Conservation (phyloP, 202 grass and related monocot species). For the Schoenoplectus triqueter region DNA sequence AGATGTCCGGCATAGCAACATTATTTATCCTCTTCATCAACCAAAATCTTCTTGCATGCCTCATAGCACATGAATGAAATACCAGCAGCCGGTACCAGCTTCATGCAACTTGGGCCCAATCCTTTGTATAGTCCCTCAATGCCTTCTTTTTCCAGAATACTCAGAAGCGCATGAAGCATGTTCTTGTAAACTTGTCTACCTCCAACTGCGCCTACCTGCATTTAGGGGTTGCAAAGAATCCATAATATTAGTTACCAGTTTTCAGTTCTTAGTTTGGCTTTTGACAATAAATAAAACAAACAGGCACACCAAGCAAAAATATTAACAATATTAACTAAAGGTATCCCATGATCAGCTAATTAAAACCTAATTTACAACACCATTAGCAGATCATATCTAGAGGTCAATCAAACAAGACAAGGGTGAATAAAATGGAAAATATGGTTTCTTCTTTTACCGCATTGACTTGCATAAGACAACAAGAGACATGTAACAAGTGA, state of each 20-base stretch:
- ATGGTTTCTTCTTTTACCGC: too few relatives aligned
- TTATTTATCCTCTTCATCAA: constrained; percentile 67
- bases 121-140: constrained; percentile 83
- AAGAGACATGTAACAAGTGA: too few relatives aligned
- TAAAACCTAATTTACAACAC: not conserved
- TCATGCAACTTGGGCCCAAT: constrained; percentile 87
- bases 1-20: not conserved
- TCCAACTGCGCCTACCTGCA: constrained; percentile 87
- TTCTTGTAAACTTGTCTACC: constrained; percentile 78
- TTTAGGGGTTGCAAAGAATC: constrained; percentile 29
- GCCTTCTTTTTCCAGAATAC: constrained; percentile 89
- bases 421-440: too few relatives aligned
- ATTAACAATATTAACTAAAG: not conserved
- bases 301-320: too few relatives aligned
- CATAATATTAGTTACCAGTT: not conserved
- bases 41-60: constrained; percentile 94
- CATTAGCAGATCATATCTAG: not conserved
- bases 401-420: too few relatives aligned
- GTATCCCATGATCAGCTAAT: not conserved
- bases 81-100: constrained; percentile 88
- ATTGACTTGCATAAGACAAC: too few relatives aligned
- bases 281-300: too few relatives aligned
- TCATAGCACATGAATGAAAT: constrained; percentile 99
- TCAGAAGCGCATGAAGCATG: constrained; percentile 84
- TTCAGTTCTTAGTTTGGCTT: not conserved